Evolutionary conservation across 2,329 filamentous ascomycete genomes (phyloP), one percentile per base, ranked within the genome.

Genomic region (Lachnellula arida): DNA sequence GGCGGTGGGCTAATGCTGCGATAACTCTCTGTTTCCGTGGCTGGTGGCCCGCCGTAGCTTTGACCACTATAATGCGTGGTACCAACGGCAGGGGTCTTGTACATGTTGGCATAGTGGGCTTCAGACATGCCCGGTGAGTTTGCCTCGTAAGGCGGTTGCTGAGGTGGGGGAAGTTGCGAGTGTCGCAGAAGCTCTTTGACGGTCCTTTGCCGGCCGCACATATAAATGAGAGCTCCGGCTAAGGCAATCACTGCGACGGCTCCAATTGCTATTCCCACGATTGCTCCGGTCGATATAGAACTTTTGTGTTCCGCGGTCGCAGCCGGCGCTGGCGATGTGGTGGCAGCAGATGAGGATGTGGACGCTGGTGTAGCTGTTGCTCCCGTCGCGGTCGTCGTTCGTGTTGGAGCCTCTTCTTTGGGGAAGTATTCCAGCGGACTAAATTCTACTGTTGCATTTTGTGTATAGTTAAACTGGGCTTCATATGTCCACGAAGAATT

Each of bases 241-340:
- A 76, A 71, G 49, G 78, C 62, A 17, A 78, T 66, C 39, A 80
- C 69, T 48, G 55, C 59, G 12, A 61, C 34, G 1, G 52, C 55
- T 23, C 82, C 82, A 25, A 87, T 74, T 0, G 74, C 75, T 23
- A 87, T 84, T 1, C 83, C 84, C 1, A 80, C 82, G 28, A 87
- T 85, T 2, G 78, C 79, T 4, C 81, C 81, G 0, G 69, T 56
- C 25, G 73, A 71, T 23, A 55, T 15, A 23, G 43, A 25, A 25
- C 46, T 35, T 44, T 22, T 46, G 40, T 58, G 53, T 22, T 49
- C 37, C 15, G 35, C 28, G 14, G 9, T 32, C 28, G 8, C 7
- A 3, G 49, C 7, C 12, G 46, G 32, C 17, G 46, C 44, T 9
- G 51, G 12, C 5, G 56, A 17, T 46, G 51, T 40, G 22, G 53